These are phyloP conservation scores for Collybiopsis luxurians DNA, from an alignment of 768 basidiomycete genomes.

Conservation along the genomic window DNA sequence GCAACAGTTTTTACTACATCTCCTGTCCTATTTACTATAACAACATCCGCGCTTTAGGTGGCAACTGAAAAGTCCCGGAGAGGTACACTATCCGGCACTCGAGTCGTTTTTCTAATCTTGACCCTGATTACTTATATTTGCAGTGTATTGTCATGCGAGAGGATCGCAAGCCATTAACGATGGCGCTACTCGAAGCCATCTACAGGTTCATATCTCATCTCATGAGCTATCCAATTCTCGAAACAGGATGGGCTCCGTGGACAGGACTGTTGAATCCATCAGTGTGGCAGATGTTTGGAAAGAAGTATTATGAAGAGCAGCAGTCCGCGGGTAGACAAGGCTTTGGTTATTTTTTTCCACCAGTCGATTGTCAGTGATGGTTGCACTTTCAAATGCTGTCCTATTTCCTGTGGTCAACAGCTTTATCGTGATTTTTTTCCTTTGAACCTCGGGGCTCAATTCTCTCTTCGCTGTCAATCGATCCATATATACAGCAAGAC, in stretches of 20 bases:
- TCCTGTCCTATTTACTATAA: background rate
- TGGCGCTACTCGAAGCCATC: background rate
- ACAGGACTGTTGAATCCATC: background rate
- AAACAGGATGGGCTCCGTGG: background rate
- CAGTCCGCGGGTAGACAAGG: background rate
- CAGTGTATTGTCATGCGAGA: slow-evolving; percentile 2
- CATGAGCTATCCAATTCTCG: background rate
- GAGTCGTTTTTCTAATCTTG: background rate
- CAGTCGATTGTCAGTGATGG: background rate
- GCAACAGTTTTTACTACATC: background rate
- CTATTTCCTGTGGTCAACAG: no score
- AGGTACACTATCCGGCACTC: background rate
- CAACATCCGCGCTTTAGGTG: background rate
- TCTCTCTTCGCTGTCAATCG: no score
- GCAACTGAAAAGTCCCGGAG: background rate
- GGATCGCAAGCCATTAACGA: background rate
- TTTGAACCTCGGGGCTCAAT: no score
- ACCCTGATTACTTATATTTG: background rate
- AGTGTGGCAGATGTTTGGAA: background rate
- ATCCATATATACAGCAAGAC: no score
- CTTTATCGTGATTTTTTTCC: no score
- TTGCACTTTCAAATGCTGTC: no score
- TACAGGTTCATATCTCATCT: background rate
- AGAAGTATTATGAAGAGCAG: background rate
- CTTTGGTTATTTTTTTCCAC: background rate